phyloP scores from a whole-genome alignment of 345 rosid species.

The Noccaea bulbosa region DNA sequence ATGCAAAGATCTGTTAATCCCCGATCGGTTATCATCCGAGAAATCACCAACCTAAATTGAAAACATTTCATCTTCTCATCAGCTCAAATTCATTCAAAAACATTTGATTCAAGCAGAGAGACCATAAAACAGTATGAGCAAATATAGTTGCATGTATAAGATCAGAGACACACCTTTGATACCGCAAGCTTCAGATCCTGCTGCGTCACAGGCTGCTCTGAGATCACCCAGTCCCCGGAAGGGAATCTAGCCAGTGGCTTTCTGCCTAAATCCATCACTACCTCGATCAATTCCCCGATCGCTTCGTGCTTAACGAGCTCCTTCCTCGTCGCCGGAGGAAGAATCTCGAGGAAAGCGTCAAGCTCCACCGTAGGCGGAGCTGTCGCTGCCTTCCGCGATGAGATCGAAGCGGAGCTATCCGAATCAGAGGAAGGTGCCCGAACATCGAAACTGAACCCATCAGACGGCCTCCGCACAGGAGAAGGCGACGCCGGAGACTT shows the following conservation, averaged over 20 bases:
- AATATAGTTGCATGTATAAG: slow-evolving; percentile 28
- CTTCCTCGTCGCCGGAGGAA: slow-evolving; percentile 67
- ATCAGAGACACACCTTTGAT: slow-evolving; percentile 61
- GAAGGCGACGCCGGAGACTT: slow-evolving; percentile 49
- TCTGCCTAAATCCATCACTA: slow-evolving; percentile 94
- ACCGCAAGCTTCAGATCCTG: slow-evolving; percentile 82
- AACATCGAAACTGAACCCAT: slow-evolving; percentile 61
- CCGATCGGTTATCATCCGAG: slow-evolving; percentile 93
- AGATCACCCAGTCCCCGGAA: slow-evolving; percentile 87
- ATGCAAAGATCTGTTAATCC: slow-evolving; percentile 86
- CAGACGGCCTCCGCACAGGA: slow-evolving; percentile 51
- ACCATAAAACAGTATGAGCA: not conserved
- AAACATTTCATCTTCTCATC: slow-evolving; percentile 13
- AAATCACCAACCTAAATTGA: slow-evolving; percentile 80
- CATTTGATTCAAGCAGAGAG: slow-evolving; percentile 14
- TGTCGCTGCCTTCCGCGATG: slow-evolving; percentile 31
- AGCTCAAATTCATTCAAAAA: slow-evolving; percentile 16
- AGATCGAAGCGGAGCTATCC: slow-evolving; percentile 45
- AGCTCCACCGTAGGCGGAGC: slow-evolving; percentile 52
- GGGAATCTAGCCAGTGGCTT: slow-evolving; percentile 93
- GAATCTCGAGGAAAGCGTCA: slow-evolving; percentile 71
- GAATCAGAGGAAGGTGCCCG: slow-evolving; percentile 42
- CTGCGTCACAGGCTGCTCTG: slow-evolving; percentile 62
- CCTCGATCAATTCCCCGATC: slow-evolving; percentile 78
- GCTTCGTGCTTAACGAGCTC: slow-evolving; percentile 59